Evolutionary conservation across 2,329 filamentous ascomycete species (phyloP).

Genomic region (Aschersonia sp.): DNA sequence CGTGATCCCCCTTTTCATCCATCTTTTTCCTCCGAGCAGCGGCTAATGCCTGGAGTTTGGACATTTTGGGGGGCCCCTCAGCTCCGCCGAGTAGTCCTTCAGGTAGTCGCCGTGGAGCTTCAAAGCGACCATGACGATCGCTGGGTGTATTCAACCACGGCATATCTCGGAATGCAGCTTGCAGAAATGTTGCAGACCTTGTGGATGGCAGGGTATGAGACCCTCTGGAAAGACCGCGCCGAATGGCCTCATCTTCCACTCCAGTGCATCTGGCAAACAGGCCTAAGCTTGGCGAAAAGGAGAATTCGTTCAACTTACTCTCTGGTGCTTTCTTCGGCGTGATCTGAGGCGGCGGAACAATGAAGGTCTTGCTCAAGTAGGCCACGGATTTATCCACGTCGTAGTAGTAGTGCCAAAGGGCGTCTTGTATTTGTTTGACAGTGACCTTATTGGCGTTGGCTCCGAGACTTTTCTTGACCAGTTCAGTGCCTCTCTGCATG

Average conservation of each 20-base stretch:
- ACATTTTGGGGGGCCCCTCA: conserved; percentile 52
- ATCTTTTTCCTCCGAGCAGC: conserved; percentile 75
- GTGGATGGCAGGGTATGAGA: background rate
- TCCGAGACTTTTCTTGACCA: conserved; percentile 54
- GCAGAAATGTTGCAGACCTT: background rate
- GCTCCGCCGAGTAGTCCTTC: conserved; percentile 69
- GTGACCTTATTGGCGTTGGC: conserved; percentile 40
- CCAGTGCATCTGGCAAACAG: conserved; percentile 14
- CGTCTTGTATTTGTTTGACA: conserved; percentile 62
- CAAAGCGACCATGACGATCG: conserved; percentile 49
- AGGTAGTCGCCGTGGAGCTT: conserved; percentile 37
- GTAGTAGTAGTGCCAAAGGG: conserved; percentile 92
- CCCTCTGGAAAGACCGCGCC: conserved; percentile 2
- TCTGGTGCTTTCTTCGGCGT: conserved; percentile 25
- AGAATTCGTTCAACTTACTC: conserved; percentile 23
- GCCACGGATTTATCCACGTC: conserved; percentile 74
- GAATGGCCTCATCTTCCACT: conserved; percentile 15
- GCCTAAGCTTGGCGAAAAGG: conserved; percentile 14
- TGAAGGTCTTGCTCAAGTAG: conserved; percentile 57
- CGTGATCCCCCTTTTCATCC: conserved; percentile 37
- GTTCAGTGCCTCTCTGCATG: conserved; percentile 50
- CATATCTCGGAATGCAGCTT: conserved; percentile 58
- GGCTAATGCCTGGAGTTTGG: conserved; percentile 82
- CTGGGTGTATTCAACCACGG: conserved; percentile 68
- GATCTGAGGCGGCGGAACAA: conserved; percentile 20